These are phyloP conservation scores for Clonostachys solani DNA, from an alignment of 2,329 filamentous ascomycete species.

Conservation along the genomic window DNA sequence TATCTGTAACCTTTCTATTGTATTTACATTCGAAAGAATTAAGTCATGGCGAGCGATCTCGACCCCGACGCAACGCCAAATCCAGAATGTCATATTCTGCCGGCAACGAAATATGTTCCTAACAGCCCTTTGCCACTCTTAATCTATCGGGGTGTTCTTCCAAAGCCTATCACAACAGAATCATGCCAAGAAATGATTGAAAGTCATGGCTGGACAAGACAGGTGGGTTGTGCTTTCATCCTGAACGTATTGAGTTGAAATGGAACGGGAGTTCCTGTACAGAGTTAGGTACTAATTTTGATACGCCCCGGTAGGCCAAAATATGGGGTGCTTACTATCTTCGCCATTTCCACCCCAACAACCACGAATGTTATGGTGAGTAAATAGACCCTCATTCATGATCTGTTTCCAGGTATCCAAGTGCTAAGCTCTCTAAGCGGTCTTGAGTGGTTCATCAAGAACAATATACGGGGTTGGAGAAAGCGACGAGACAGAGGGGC, in stretches of 20 bases:
- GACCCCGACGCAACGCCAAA: too few relatives aligned
- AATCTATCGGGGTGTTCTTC: not conserved
- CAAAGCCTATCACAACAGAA: not conserved
- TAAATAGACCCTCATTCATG: too few relatives aligned
- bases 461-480: not conserved
- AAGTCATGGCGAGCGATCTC: too few relatives aligned
- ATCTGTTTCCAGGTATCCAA: not conserved
- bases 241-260: not conserved
- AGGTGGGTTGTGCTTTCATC: not conserved
- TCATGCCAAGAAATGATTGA: not conserved
- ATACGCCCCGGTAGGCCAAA: not conserved
- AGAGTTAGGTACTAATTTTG: too few relatives aligned
- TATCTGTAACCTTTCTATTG: too few relatives aligned
- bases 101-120: not conserved
- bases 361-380: not conserved
- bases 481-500: not conserved
- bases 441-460: not conserved
- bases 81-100: too few relatives aligned
- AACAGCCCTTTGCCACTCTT: not conserved
- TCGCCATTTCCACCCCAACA: not conserved
- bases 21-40: too few relatives aligned
- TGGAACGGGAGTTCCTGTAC: too few relatives aligned
- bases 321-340: not conserved
- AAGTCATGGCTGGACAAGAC: not conserved
- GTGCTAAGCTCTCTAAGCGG: not conserved